Evolutionary conservation across 305 asterid species (phyloP).

Genomic region (Solanum hybrid): DNA sequence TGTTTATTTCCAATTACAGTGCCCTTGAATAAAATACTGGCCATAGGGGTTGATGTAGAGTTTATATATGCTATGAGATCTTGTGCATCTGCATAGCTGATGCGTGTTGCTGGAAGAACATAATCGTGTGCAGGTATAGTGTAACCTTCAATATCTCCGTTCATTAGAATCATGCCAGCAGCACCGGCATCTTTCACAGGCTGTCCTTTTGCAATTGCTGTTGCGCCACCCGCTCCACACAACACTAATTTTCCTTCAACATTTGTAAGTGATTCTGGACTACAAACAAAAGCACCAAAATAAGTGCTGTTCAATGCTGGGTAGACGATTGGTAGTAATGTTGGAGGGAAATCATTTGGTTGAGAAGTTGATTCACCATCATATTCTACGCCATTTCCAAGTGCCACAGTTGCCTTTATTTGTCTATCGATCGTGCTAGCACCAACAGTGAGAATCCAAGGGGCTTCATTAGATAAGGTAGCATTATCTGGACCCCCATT

Average conservation of each 20-base stretch:
- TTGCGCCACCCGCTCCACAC: conserved; percentile 1
- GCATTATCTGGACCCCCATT: conserved; percentile 15
- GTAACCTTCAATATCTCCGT: not conserved
- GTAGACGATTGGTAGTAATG: conserved; percentile 3
- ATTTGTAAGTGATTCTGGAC: not conserved
- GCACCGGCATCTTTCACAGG: conserved; percentile 24
- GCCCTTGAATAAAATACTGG: conserved; percentile 3
- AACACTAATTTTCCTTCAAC: conserved; percentile 1
- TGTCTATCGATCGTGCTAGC: conserved; percentile 29
- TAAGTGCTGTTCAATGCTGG: conserved; percentile 7
- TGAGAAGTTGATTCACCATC: conserved; percentile 22
- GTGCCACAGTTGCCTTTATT: conserved; percentile 8
- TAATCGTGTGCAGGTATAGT: conserved; percentile 1
- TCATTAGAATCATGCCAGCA: conserved; percentile 22
- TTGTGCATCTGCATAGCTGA: conserved; percentile 8
- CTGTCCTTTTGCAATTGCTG: conserved; percentile 6
- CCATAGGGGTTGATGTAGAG: conserved; percentile 5
- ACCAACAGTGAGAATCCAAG: conserved; percentile 37
- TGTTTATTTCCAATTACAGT: conserved; percentile 9
- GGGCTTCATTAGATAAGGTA: conserved; percentile 24
- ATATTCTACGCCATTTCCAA: conserved; percentile 17
- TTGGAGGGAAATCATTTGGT: conserved; percentile 14
- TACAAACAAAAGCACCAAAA: not conserved
- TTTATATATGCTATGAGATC: conserved; percentile 11
- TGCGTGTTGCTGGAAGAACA: conserved; percentile 19